phyloP scores from a whole-genome alignment of 2,329 filamentous ascomycete genomes.

The Aureobasidium mangrovei region DNA sequence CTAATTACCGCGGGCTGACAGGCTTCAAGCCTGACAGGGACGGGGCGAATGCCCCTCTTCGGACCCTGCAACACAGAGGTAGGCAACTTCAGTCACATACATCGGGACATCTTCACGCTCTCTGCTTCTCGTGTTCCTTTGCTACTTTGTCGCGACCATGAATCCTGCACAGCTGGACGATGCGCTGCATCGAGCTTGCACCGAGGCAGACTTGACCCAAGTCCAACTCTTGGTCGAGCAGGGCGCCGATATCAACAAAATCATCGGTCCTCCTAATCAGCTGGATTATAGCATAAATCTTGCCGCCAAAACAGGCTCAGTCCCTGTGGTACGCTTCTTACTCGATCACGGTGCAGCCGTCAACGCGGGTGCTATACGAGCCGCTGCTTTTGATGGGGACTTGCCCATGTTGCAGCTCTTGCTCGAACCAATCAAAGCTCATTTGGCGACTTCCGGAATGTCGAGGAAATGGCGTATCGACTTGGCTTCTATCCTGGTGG shows the following conservation, averaged over 20 bases:
- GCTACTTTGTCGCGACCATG: not conserved
- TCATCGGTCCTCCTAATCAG: constrained; percentile 2
- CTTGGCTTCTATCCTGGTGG: constrained; percentile 4
- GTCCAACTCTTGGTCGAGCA: constrained; percentile 1
- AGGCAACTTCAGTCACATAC: no score
- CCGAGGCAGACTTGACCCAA: not conserved
- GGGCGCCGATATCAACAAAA: not conserved
- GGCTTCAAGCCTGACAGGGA: no score
- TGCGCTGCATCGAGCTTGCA: constrained; percentile 1
- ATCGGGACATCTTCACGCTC: no score
- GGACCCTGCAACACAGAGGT: no score
- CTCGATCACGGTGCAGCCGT: not conserved
- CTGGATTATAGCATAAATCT: constrained; percentile 5
- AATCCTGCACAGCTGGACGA: constrained; percentile 1
- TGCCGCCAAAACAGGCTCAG: not conserved
- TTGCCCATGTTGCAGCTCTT: constrained; percentile 6
- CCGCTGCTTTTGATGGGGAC: constrained; percentile 3
- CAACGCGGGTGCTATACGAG: constrained; percentile 1
- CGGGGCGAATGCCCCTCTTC: no score
- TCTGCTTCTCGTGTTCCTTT: no score
- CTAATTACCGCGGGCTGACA: no score
- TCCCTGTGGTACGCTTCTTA: constrained; percentile 6
- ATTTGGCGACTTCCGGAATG: not conserved
- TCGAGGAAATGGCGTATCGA: constrained; percentile 8
- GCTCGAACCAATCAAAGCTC: constrained; percentile 6